phyloP scores from a whole-genome alignment of 2,329 filamentous ascomycete species.

The Drechslerella dactyloides region DNA sequence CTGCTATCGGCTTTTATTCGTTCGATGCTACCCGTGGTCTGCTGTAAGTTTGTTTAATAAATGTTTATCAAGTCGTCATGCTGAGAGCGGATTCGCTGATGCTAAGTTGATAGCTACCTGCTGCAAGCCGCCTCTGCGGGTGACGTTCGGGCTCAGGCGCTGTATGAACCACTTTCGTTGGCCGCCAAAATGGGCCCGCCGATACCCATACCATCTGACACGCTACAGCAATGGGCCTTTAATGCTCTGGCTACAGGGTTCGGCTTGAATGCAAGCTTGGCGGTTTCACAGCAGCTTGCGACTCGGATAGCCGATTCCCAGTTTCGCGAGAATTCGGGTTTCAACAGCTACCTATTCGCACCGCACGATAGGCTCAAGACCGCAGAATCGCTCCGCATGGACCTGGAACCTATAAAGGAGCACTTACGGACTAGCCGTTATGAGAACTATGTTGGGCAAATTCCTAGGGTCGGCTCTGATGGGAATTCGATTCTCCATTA shows the following conservation, averaged over 20 bases:
- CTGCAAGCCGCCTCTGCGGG: conserved; percentile 31
- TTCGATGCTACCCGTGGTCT: conserved; percentile 31
- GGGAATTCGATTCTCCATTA: conserved; percentile 33
- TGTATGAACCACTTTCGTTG: conserved; percentile 21
- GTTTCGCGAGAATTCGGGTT: conserved; percentile 37
- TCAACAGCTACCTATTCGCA: conserved; percentile 28
- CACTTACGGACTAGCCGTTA: conserved; percentile 11
- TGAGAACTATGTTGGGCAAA: conserved; percentile 16
- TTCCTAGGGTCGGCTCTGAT: conserved; percentile 27
- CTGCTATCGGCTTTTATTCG: conserved; percentile 40
- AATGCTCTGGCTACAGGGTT: conserved; percentile 41
- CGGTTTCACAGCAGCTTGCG: neutral
- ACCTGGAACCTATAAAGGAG: conserved; percentile 18
- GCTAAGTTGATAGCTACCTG: conserved; percentile 15
- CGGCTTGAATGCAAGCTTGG: neutral
- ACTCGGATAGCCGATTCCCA: conserved; percentile 23
- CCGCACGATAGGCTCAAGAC: conserved; percentile 15
- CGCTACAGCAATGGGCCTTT: conserved; percentile 38
- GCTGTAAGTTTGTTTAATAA: conserved; percentile 21
- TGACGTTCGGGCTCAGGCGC: conserved; percentile 38
- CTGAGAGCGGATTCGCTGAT: neutral
- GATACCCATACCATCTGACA: conserved; percentile 20
- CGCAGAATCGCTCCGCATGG: conserved; percentile 26
- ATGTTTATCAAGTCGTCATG: too few relatives aligned
- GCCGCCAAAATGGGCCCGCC: neutral